These are phyloP conservation scores for Colletotrichum plurivorum DNA, from an alignment of 2,329 filamentous ascomycete species.

Conservation along the genomic window DNA sequence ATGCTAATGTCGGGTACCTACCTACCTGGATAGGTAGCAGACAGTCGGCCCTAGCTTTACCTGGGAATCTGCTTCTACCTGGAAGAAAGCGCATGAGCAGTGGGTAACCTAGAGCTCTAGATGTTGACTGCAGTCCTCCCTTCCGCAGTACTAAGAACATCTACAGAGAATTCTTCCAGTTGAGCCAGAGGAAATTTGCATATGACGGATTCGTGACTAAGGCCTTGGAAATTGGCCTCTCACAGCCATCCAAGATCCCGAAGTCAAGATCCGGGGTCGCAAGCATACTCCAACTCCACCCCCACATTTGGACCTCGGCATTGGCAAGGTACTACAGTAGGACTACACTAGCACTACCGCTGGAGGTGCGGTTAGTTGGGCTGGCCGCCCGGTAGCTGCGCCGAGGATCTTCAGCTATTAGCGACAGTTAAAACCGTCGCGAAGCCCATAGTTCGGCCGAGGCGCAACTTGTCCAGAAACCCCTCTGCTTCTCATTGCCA, in stretches of 20 bases:
- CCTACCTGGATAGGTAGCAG: not conserved
- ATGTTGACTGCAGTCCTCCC: not conserved
- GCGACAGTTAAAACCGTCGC: conserved; percentile 34
- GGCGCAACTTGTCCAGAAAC: conserved; percentile 1
- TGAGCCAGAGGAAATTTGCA: conserved; percentile 6
- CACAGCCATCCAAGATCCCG: conserved; percentile 17
- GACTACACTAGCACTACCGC: conserved; percentile 12
- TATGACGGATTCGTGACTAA: not conserved
- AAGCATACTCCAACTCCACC: conserved; percentile 29
- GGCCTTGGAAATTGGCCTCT: not conserved
- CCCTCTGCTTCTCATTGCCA: not conserved
- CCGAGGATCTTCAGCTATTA: conserved; percentile 27
- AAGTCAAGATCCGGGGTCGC: conserved; percentile 36
- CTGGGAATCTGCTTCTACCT: not conserved
- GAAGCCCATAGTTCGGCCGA: conserved; percentile 37
- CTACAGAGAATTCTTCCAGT: not conserved
- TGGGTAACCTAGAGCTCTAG: not conserved
- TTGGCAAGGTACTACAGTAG: conserved; percentile 7
- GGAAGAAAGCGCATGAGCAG: not conserved
- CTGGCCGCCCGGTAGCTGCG: conserved; percentile 21
- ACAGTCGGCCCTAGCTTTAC: not conserved
- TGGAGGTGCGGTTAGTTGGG: conserved; percentile 35
- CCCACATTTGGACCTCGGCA: conserved; percentile 42
- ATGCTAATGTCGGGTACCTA: not conserved
- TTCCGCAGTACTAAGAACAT: not conserved